Conservation (phyloP, 1,284 basidiomycete species). For the Rhodotorula sp. region DNA sequence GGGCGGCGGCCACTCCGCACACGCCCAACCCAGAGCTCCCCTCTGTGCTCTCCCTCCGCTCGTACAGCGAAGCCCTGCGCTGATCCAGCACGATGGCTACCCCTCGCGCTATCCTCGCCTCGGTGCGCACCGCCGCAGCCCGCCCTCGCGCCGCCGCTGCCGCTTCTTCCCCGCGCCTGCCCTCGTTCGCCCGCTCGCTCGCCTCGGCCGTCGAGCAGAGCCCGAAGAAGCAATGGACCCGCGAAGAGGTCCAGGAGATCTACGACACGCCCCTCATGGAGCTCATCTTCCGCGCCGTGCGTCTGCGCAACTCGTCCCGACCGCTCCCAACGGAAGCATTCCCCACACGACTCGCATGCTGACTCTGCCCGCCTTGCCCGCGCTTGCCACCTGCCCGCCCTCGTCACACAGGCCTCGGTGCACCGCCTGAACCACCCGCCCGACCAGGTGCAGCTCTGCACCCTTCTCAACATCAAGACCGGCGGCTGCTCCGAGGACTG, state of each 20-base stretch:
- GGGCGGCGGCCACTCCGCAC: no score
- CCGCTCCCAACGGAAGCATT: neutral
- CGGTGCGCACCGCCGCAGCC: neutral
- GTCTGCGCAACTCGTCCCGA: constrained; percentile 41
- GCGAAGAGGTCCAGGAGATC: constrained; percentile 70
- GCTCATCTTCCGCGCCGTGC: constrained; percentile 78
- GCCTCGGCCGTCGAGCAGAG: constrained; percentile 9
- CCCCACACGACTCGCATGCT: neutral
- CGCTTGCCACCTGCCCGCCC: neutral
- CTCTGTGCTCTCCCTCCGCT: neutral
- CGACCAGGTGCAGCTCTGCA: constrained; percentile 85
- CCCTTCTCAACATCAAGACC: constrained; percentile 97
- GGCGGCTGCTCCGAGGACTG: constrained; percentile 97
- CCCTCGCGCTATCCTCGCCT: neutral
- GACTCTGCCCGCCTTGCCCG: neutral
- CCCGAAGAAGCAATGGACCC: constrained; percentile 58
- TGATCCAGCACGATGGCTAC: neutral
- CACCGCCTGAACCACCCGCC: constrained; percentile 87
- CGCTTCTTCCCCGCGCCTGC: neutral
- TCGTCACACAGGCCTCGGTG: constrained; percentile 56
- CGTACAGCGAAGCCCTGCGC: no score
- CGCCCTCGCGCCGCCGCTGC: neutral
- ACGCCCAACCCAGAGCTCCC: neutral
- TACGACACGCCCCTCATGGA: constrained; percentile 81
- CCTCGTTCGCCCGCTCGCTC: constrained; percentile 2